These are phyloP conservation scores for Macrotyloma uniflorum DNA, from an alignment of 306 rosid genomes.

Conservation along the genomic window DNA sequence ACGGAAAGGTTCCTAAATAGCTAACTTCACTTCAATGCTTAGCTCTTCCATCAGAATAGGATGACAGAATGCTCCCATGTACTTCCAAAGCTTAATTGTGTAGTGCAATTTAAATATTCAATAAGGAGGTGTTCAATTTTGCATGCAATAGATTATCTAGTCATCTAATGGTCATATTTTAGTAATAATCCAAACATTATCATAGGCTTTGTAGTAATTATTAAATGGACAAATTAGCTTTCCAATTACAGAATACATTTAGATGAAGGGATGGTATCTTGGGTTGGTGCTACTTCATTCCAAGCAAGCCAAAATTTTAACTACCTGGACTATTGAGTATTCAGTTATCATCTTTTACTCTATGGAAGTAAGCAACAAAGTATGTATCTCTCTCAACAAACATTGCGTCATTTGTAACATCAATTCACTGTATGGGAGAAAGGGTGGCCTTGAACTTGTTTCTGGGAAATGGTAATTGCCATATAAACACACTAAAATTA, in stretches of 20 bases:
- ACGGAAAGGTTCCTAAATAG: not conserved
- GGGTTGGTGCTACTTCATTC: not conserved
- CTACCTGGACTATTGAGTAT: not conserved
- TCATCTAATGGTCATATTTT: not conserved
- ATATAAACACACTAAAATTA: not conserved
- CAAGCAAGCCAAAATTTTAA: not conserved
- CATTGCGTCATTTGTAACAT: not conserved
- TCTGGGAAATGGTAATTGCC: not conserved
- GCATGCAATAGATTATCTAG: slow-evolving; percentile 1
- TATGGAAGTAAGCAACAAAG: not conserved
- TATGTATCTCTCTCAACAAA: not conserved
- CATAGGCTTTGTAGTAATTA: not conserved
- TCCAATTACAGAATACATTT: not conserved
- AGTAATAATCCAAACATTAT: not conserved
- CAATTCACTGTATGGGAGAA: too few species aligned
- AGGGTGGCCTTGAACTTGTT: too few species aligned
- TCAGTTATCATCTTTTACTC: not conserved
- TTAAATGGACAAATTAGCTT: not conserved
- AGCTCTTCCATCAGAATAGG: not conserved
- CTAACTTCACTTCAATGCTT: not conserved
- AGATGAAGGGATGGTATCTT: not conserved
- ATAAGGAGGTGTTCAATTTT: slow-evolving; percentile 9
- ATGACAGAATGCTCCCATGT: not conserved
- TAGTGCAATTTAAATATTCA: slow-evolving; percentile 22
- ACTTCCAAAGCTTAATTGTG: not conserved